phyloP scores from a whole-genome alignment of 1,139 yeast species.

The Pichia sp. region DNA sequence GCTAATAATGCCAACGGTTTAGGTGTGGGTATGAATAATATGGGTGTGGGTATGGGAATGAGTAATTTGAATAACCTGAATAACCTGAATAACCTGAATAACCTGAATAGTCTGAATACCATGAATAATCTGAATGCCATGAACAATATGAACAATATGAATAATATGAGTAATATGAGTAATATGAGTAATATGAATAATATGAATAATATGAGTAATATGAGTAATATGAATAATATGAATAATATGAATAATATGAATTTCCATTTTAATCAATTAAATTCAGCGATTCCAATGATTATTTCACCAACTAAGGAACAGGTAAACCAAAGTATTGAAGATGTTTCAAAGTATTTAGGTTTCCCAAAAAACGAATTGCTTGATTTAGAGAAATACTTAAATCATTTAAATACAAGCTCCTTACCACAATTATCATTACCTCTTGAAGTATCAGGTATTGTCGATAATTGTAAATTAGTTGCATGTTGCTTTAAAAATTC shows the following conservation, averaged over 20 bases:
- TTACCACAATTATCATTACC: conserved; percentile 28
- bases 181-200: no score
- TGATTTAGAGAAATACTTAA: conserved; percentile 20
- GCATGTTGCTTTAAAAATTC: conserved; percentile 84
- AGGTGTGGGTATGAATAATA: not conserved
- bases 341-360: conserved; percentile 20
- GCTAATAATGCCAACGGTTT: not conserved
- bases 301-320: conserved; percentile 8
- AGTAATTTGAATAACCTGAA: not conserved
- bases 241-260: not conserved
- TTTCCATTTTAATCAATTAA: not conserved
- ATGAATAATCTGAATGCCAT: conserved; percentile 1
- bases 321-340: conserved; percentile 1
- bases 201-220: not conserved
- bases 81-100: no score
- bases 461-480: conserved; percentile 36
- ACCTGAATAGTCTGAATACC: not conserved
- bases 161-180: not conserved
- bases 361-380: conserved; percentile 21
- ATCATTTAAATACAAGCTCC: conserved; percentile 18
- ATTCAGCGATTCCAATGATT: not conserved
- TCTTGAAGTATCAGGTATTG: conserved; percentile 13
- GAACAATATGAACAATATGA: not conserved
- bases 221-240: not conserved
- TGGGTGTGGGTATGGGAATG: not conserved